Percentiles rank a stretch among this genome's conserved stretches.
Conservation (phyloP, 345 rosid genomes). For the Adansonia digitata region DNA sequence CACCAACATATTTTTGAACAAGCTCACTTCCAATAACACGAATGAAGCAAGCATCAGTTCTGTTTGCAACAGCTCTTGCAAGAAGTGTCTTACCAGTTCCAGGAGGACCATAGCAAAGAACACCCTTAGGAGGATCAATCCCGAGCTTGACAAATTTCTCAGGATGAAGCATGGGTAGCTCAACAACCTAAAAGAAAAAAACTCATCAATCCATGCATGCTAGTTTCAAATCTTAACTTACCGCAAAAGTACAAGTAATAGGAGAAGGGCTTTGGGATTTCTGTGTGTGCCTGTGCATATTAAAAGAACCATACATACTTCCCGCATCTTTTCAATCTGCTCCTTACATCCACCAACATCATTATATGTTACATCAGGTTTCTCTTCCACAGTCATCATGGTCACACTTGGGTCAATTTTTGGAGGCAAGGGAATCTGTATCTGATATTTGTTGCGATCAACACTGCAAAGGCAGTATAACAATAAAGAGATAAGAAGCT, state of each 20-base stretch:
- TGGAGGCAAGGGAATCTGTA: slow-evolving; percentile 97
- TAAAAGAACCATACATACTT: slow-evolving; percentile 38
- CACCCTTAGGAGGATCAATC: slow-evolving; percentile 99
- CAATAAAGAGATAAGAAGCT: slow-evolving; percentile 1
- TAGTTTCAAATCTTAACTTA: not conserved
- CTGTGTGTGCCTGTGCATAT: not conserved
- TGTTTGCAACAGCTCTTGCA: slow-evolving; percentile 89
- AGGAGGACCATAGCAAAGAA: slow-evolving; percentile 89
- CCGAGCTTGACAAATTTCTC: slow-evolving; percentile 97
- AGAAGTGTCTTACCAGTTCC: slow-evolving; percentile 15
- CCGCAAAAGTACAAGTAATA: not conserved
- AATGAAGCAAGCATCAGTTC: slow-evolving; percentile 51
- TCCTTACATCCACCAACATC: slow-evolving; percentile 99
- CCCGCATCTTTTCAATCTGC: slow-evolving; percentile 97
- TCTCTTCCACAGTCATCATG: slow-evolving; percentile 99
- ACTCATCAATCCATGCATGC: not conserved
- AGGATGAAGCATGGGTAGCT: slow-evolving; percentile 18
- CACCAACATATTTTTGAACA: slow-evolving; percentile 97
- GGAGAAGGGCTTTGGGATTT: not conserved
- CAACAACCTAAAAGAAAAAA: slow-evolving; percentile 9
- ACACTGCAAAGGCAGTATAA: slow-evolving; percentile 48
- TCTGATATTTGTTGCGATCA: slow-evolving; percentile 96
- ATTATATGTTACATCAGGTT: slow-evolving; percentile 95
- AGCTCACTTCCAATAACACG: slow-evolving; percentile 30
- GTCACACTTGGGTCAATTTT: slow-evolving; percentile 99